Evolutionary conservation across 2,329 filamentous ascomycete species (phyloP).

Genomic region (Trichoderma polysporum): DNA sequence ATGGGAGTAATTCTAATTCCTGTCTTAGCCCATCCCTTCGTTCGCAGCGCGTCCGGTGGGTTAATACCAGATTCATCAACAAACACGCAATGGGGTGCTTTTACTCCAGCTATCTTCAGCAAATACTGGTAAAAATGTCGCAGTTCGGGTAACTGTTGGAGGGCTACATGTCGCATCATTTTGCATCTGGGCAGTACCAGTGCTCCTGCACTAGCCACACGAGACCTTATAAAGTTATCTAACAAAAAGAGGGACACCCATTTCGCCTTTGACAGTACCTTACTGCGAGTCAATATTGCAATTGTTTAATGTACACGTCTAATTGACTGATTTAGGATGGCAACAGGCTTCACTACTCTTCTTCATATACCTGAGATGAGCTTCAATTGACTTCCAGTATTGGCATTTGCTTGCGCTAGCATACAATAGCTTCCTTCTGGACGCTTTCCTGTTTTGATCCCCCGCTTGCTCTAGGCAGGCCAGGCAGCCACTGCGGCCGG

Average conservation of each 20-base stretch:
- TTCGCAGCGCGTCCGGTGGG: not conserved
- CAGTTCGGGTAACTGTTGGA: too few relatives aligned
- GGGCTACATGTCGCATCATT: too few relatives aligned
- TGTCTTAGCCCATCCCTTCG: not conserved
- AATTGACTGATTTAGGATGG: too few relatives aligned
- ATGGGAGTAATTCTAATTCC: not conserved
- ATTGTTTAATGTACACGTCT: too few relatives aligned
- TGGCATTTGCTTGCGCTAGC: not conserved
- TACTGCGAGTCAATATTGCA: too few relatives aligned
- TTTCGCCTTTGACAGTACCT: too few relatives aligned
- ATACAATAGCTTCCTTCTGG: not conserved
- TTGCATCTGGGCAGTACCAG: too few relatives aligned
- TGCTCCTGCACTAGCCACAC: too few relatives aligned
- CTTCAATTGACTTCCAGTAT: not conserved
- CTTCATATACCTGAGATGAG: too few relatives aligned
- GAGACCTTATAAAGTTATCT: too few relatives aligned
- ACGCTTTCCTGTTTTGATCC: not conserved
- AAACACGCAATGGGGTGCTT: not conserved
- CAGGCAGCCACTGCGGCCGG: not conserved
- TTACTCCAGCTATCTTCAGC: not conserved
- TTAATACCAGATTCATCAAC: not conserved
- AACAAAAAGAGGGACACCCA: too few relatives aligned
- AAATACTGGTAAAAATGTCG: not conserved
- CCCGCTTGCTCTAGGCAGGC: not conserved
- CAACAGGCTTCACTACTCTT: too few relatives aligned